Conservation (phyloP, 768 basidiomycete species). For the Pulveroboletus sp. region DNA sequence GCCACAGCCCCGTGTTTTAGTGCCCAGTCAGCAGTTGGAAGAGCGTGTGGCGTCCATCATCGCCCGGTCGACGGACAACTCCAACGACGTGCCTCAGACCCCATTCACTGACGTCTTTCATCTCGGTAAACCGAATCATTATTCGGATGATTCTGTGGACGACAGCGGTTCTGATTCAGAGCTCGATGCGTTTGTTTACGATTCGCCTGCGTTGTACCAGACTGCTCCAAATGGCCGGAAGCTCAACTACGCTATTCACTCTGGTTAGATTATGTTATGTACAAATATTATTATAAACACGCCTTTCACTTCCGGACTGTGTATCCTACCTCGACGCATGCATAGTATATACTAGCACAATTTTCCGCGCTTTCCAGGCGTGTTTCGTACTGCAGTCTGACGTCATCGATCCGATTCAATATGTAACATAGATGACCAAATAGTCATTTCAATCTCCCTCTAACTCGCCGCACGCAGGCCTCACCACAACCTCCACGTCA, state of each 20-base stretch:
- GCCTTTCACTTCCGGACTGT: background rate
- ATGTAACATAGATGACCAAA: too few species aligned
- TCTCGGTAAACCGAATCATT: conserved; percentile 37
- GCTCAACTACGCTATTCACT: background rate
- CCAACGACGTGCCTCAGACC: conserved; percentile 63
- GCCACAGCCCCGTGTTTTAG: conserved; percentile 31
- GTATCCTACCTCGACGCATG: background rate
- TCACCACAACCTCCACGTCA: conserved; percentile 17
- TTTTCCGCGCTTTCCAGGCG: conserved; percentile 12
- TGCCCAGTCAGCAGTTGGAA: conserved; percentile 62
- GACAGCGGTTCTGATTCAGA: conserved; percentile 37
- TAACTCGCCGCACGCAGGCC: conserved; percentile 9
- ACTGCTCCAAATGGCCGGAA: conserved; percentile 43
- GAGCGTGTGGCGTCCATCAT: conserved; percentile 80
- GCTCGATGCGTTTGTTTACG: conserved; percentile 59
- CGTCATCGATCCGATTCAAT: conserved; percentile 15
- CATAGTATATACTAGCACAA: background rate
- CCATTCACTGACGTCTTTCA: conserved; percentile 76
- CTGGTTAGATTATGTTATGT: conserved; percentile 1
- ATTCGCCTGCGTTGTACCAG: conserved; percentile 46
- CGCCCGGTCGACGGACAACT: conserved; percentile 64
- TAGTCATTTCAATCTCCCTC: too few species aligned
- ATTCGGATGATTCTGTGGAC: conserved; percentile 47
- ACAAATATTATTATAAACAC: background rate
- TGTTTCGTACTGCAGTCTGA: conserved; percentile 14